Percentiles rank a stretch among this genome's conserved stretches.
Conservation (phyloP, 2,329 filamentous ascomycete genomes). For the Sarocladiaceae sp. region DNA sequence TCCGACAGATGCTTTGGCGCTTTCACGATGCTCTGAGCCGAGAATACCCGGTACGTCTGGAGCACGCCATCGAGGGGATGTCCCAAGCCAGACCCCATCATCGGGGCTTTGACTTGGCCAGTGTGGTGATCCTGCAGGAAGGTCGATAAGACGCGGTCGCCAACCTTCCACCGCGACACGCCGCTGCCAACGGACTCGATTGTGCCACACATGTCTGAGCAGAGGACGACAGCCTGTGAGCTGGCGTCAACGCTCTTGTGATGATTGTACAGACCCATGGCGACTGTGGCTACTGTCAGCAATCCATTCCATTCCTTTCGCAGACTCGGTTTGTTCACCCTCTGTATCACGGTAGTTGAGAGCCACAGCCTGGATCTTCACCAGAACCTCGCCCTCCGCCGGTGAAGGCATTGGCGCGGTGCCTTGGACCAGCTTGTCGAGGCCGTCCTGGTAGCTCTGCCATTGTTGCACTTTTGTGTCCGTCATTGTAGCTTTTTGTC, state of each 20-base stretch:
- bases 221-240: constrained; percentile 46
- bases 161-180: constrained; percentile 38
- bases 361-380: constrained; percentile 39
- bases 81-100: constrained; percentile 53
- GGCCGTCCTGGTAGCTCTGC: constrained; percentile 47
- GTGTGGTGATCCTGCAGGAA: constrained; percentile 53
- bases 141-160: constrained; percentile 61
- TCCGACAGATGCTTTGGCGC: constrained; percentile 50
- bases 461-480: constrained; percentile 37
- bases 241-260: constrained; percentile 44
- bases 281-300: constrained; percentile 37
- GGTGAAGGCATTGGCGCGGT: constrained; percentile 40
- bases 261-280: constrained; percentile 61
- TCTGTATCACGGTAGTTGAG: constrained; percentile 46
- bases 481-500: no score
- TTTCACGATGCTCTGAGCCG: constrained; percentile 46
- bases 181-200: constrained; percentile 37
- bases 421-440: constrained; percentile 43
- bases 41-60: constrained; percentile 54
- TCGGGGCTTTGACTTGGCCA: constrained; percentile 50
- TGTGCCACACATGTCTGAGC: constrained; percentile 64
- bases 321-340: constrained; percentile 23
- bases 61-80: constrained; percentile 53
- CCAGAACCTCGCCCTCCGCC: constrained; percentile 44
- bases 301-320: not conserved